Evolutionary conservation across 352 stramenopile species (phyloP).

Genomic region (Saprolegnia diclina): DNA sequence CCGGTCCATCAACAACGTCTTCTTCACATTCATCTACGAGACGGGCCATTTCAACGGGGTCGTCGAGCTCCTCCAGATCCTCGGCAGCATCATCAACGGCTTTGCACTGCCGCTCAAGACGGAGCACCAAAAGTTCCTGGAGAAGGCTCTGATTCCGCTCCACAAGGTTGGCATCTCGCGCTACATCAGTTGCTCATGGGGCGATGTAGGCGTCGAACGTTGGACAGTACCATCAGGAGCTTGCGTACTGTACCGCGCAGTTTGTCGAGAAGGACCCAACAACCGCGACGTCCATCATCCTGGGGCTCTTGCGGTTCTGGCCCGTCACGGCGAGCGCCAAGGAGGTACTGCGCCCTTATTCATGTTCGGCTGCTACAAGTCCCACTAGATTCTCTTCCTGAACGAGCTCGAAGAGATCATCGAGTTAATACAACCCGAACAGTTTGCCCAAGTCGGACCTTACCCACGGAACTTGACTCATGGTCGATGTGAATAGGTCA

Average conservation of each 20-base stretch:
- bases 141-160: constrained; percentile 92
- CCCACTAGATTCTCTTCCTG: constrained; percentile 89
- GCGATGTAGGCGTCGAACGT: constrained; percentile 67
- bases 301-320: constrained; percentile 93
- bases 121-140: constrained; percentile 95
- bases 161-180: constrained; percentile 83
- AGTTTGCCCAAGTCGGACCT: constrained; percentile 39
- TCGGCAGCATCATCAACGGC: constrained; percentile 99
- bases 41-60: constrained; percentile 93
- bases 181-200: not conserved
- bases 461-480: no score
- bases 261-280: constrained; percentile 99
- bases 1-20: constrained; percentile 96
- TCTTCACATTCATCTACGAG: constrained; percentile 98
- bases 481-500: constrained; percentile 36
- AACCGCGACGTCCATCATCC: constrained; percentile 91
- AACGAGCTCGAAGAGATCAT: constrained; percentile 99
- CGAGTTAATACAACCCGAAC: constrained; percentile 88
- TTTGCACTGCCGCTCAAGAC: constrained; percentile 98
- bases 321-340: constrained; percentile 89
- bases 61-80: constrained; percentile 97
- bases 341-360: constrained; percentile 42
- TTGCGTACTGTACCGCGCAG: constrained; percentile 99
- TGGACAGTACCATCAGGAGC: constrained; percentile 96
- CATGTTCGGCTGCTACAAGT: constrained; percentile 14